Base-by-base conservation (phyloP, 441 rosid species). In the Euphorbia celastroides region DNA sequence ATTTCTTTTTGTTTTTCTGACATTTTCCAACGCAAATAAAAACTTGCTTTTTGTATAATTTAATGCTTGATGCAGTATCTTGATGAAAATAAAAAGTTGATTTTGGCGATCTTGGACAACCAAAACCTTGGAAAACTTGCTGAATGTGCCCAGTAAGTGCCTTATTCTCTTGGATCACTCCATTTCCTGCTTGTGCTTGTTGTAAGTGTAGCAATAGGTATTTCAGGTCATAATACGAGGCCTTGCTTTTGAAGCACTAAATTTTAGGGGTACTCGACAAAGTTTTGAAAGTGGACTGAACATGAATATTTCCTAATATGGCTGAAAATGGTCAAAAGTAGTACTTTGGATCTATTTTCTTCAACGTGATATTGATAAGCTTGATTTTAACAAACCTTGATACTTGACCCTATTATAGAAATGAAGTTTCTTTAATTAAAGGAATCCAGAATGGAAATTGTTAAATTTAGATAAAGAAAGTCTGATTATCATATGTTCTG, bases 61-160 rank as follows among this genome's bases (percentile, higher is more conserved):
- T 51, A 34, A 70, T 81, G 36, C 65, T 77, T 72, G 69, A 38
- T 79, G 76, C 82, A 94, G 99, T 89, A 78, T 77, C 96, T 94
- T 62, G 99, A 94, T 71, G 99, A 94, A 81, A 94, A 92, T 81
- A 92, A 88, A 69, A 92, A 82, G 85, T 74, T 94, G 86, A 88
- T 91, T 69, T 67, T 94, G 79, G 96, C 96, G 0, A 91, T 94
- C 67, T 80, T 89, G 94, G 99, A 94, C 66, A 89, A 89, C 67
- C 99, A 94, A 78, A 94, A 91, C 73, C 92, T 89, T 13, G 98
- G 99, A 55, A 94, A 88, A 79, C 90, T 89, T 44, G 77, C 88
- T 22, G 98, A 94, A 60, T 92, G 97, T 66, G 97, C 99, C 5
- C 96, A 83, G 97, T 94, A 75, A 84, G 99, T 81, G 30, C 12